Evolutionary conservation across 2,329 filamentous ascomycete genomes (phyloP), one percentile per base, ranked within the genome.

Genomic region (Dactylellina parvicollis): DNA sequence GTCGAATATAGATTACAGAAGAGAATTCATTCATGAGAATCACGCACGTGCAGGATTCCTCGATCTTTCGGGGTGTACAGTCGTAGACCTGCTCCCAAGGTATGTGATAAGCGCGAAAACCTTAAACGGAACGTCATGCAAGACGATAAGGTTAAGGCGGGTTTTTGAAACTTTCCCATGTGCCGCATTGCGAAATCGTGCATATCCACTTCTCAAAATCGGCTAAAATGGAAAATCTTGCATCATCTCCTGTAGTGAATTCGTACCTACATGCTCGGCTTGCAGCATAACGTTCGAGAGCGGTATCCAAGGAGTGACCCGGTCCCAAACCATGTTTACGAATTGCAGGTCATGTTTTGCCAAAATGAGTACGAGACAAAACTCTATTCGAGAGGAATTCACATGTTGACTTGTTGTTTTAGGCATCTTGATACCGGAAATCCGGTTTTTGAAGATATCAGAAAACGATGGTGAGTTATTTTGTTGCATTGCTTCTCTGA

Each of bases 281-380:
- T 96, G 92, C 81, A 95, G 91, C 28, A 90, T 88, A 0, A 78
- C 86, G 0, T 87, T 88, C 74, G 85, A 86, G 2, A 79, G 85
- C 16, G 90, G 90, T 0, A 84, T 95, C 32, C 84, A 89, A 14
- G 88, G 90, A 3, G 52, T 77, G 30, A 90, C 94, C 4, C 85
- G 89, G 24, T 91, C 90, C 47, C 90, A 94, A 71, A 87, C 86
- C 16, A 86, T 87, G 20, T 88, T 88, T 78, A 90, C 92, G 69
- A 85, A 92, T 36, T 96, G 92, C 81, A 87, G 91, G 52, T 86
- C 90, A 77, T 96, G 92, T 79, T 91, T 95, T 82, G 84, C 85
- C 59, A 90, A 89, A 79, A 93, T 95, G 85, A 90, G 84, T 85
- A 80, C 9, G 81, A 77, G 55, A 46, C 14, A 47, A n/a, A 61